Evolutionary conservation across 352 stramenopile species (phyloP), one percentile per base, ranked within the genome.

Genomic region (Stephanocyclus meneghinianus): DNA sequence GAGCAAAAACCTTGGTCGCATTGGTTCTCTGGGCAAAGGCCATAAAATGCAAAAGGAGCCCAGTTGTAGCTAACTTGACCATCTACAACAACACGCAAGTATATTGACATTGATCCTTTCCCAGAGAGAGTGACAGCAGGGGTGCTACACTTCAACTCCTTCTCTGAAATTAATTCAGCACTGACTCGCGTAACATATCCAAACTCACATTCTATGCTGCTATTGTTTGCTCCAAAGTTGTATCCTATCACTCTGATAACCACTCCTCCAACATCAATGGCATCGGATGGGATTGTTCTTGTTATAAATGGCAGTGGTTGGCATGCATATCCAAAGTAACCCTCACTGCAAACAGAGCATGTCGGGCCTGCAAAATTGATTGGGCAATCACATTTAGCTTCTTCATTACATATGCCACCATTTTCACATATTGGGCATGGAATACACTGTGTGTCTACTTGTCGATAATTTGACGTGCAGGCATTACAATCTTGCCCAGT

Each of bases 1-100:
- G 71, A 71, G 42, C 71, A 78, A 55, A 72, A 72, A 2, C 71
- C 71, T 40, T 78, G 5, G 2, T 72, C 53, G 42, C 71, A 78
- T 66, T 73, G 1, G 26, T 64, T 55, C 26, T 64, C 71, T 59
- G 71, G 71, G 30, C 71, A 78, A 0, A 64, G 0, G 51, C 56
- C 71, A 42, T 78, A 78, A 48, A 78, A 78, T 18, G 42, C 29
- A 53, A 78, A 78, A 2, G 71, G 71, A 3, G 72, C 50, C 15
- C 47, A 66, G 57, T 78, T 78, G 53, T 64, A 78, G 51, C 57
- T 71, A 0, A n/a, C 16, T 62, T 73, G 18, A 16, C 1, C 32
- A 63, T 78, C 47, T n/a, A 78, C 37, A 51, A 55, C 18, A 26
- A 76, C 21, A 53, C 35, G 44, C 13, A 76, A n/a, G 32, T 76